Base-by-base conservation (phyloP, 345 rosid species). In the Pugionium dolabratum region DNA sequence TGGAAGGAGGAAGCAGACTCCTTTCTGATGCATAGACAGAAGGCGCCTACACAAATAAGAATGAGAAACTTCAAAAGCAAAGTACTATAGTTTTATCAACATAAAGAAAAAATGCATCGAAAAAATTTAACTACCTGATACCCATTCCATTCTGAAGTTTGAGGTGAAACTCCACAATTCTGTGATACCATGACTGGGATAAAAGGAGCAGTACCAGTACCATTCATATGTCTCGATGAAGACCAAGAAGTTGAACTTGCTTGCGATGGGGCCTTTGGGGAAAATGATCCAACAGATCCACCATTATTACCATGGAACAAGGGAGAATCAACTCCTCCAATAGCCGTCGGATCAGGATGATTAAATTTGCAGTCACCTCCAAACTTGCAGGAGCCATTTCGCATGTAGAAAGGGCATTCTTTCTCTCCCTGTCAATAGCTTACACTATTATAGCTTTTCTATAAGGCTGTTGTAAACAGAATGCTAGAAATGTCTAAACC, bases 321-420 rank as follows among this genome's bases (percentile, higher is more conserved):
- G 69, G 87, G 74, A 58, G 81, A 72, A 35, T 86, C 94, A 76
- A 68, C 72, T 44, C 78, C 84, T 61, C 85, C 85, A 1, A 72
- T 77, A 67, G 79, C 72, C 3, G 80, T 82, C 45, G 98, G 98
- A 74, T 95, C 94, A 4, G 99, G 99, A 89, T 95, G 99, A 76
- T 87, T 89, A 72, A 86, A 95, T 75, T 74, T 85, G 89, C 99
- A 95, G 80, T 74, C 87, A 45, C 82, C 66, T 50, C 88, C 95
- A 75, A 76, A 95, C 75, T 89, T 95, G 83, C 99, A 95, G 64
- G 98, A 87, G 70, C 97, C 98, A 66, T 83, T 87, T 8, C 97
- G 98, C 97, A 95, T 95, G 82, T 87, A 95, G 79, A 79, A 91
- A 2, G 87, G 90, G 43, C 99, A 91, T 73, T 95, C 98, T 78